Conservation (phyloP, 768 basidiomycete genomes). For the Jaapia argillacea region DNA sequence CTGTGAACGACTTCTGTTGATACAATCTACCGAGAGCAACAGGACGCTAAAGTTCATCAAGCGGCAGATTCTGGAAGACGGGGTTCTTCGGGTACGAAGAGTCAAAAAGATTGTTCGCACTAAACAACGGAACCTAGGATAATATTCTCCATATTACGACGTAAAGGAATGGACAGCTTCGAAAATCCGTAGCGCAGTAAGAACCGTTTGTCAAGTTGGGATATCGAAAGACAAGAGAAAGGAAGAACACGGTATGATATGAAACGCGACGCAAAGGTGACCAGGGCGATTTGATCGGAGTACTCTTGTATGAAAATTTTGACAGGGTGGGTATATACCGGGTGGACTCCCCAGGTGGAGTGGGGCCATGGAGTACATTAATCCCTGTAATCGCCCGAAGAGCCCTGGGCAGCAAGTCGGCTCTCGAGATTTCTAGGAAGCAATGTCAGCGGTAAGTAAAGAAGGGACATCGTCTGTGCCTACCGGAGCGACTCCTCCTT, state of each 20-base stretch:
- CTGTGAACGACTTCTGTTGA: too few relatives aligned
- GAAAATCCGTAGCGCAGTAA: neutral
- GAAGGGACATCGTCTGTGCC: constrained; percentile 9
- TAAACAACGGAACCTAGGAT: neutral
- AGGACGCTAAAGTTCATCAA: too few relatives aligned
- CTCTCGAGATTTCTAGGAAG: constrained; percentile 74
- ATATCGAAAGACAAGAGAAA: neutral
- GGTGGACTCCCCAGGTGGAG: neutral
- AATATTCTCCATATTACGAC: neutral
- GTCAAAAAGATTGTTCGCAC: too few relatives aligned
- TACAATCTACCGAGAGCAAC: too few relatives aligned
- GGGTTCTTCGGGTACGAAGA: too few relatives aligned
- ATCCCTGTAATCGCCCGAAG: constrained; percentile 69
- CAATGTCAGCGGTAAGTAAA: constrained; percentile 3
- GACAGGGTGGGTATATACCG: neutral
- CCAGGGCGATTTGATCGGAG: neutral
- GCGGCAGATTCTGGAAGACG: too few relatives aligned
- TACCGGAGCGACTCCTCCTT: constrained; percentile 92
- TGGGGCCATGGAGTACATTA: constrained; percentile 28
- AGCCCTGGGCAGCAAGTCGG: constrained; percentile 83
- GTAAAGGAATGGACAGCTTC: neutral
- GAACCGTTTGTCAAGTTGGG: neutral
- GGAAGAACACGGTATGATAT: neutral
- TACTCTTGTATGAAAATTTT: neutral
- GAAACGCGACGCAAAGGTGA: neutral